A percentile compares a stretch with the other conserved stretches of the same genome.
These are phyloP conservation scores for Lenzites betulinus DNA, from an alignment of 768 basidiomycete species.

Conservation along the genomic window DNA sequence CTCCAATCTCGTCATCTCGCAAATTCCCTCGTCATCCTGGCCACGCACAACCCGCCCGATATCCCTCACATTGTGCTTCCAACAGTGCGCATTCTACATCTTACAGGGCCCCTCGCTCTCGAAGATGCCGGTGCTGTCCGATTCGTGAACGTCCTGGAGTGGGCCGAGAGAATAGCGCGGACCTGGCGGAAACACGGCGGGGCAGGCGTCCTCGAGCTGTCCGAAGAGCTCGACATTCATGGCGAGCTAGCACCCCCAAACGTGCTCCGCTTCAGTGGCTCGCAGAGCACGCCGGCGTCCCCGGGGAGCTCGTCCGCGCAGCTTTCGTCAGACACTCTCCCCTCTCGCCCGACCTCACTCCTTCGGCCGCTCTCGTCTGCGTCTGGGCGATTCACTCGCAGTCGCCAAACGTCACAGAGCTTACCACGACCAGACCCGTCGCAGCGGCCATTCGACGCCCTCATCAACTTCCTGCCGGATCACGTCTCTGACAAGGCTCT, in stretches of 20 bases:
- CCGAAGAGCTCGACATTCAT: conserved; percentile 29
- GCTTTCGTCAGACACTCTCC: conserved; percentile 15
- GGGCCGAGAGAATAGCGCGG: conserved; percentile 42
- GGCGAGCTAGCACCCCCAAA: conserved; percentile 29
- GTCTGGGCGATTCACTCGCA: conserved; percentile 4
- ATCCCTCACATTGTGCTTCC: conserved; percentile 34
- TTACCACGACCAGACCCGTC: conserved; percentile 33
- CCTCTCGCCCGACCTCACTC: conserved; percentile 9
- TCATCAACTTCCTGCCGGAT: conserved; percentile 40
- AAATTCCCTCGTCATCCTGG: conserved; percentile 41
- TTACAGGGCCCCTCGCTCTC: conserved; percentile 35
- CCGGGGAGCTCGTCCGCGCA: conserved; percentile 24
- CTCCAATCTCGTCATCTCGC: conserved; percentile 37
- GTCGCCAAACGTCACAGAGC: conserved; percentile 8
- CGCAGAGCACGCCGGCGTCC: conserved; percentile 27
- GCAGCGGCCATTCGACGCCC: conserved; percentile 41
- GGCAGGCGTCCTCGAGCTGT: conserved; percentile 28
- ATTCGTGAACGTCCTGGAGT: conserved; percentile 40
- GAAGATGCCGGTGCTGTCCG: conserved; percentile 38
- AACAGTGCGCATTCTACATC: conserved; percentile 37
- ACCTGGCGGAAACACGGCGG: conserved; percentile 39
- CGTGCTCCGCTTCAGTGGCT: conserved; percentile 22
- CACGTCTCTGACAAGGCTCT: conserved; percentile 35
- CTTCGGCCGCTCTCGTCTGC: conserved; percentile 19
- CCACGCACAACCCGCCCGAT: conserved; percentile 35